A percentile compares a stretch with the other conserved stretches of the same genome.
Evolutionary conservation across 2,329 filamentous ascomycete genomes (phyloP).

Genomic region (Penicillium fuscoglaucum): DNA sequence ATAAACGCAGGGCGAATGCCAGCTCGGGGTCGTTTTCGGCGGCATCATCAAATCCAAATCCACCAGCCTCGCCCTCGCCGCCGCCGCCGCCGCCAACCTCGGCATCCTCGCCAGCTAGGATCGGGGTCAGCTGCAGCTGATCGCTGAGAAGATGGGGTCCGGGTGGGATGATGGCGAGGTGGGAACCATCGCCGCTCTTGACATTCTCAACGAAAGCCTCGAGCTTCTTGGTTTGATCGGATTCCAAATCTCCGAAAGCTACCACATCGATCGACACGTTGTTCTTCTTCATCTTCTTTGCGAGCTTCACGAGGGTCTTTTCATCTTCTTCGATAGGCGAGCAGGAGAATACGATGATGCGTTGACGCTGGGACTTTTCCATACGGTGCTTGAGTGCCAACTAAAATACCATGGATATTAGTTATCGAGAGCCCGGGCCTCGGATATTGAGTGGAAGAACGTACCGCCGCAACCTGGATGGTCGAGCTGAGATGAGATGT

Average conservation of each 20-base stretch:
- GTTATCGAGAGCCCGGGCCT: constrained; percentile 12
- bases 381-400: constrained; percentile 96
- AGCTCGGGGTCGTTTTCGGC: constrained; percentile 83
- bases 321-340: constrained; percentile 87
- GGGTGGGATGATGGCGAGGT: constrained; percentile 86
- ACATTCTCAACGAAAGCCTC: constrained; percentile 91
- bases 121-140: constrained; percentile 83
- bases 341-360: constrained; percentile 96
- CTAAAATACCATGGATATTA: constrained; percentile 49
- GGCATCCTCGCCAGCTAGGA: constrained; percentile 78
- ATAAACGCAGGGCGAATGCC: constrained; percentile 92
- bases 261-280: constrained; percentile 93
- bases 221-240: constrained; percentile 85
- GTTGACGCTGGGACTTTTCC: constrained; percentile 94
- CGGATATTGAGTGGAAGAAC: constrained; percentile 35
- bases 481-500: constrained; percentile 85
- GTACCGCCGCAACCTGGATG: constrained; percentile 90
- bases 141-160: constrained; percentile 91
- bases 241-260: constrained; percentile 88
- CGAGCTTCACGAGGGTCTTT: constrained; percentile 82
- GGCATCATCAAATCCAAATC: constrained; percentile 78
- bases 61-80: constrained; percentile 55
- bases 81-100: constrained; percentile 51
- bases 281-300: constrained; percentile 99
- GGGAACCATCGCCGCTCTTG: constrained; percentile 86